Evolutionary conservation across 257 asterid species (phyloP), one percentile per base, ranked within the genome.

Genomic region (Striga asiatica): DNA sequence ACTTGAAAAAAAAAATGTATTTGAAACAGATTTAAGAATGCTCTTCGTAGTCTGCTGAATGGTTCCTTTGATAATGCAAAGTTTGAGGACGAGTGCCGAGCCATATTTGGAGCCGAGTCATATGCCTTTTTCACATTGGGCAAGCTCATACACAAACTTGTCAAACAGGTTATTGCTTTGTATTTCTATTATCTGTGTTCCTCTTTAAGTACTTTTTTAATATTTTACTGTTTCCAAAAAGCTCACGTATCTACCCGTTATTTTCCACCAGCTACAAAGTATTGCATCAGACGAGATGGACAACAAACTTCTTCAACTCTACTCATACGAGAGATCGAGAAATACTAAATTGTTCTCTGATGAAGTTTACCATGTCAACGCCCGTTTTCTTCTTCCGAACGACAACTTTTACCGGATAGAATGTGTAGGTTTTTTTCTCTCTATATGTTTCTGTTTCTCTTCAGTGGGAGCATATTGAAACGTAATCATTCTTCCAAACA

Each of bases 51-150:
- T 71, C 76, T 88, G 62, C 79, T 92, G 54, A 82, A 78, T 64
- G 99, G 99, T 35, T 76, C 93, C 64, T 79, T 80, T 61, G 97
- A 88, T 71, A 81, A 76, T 51, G 66, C 94, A 24, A 92, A 81
- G 78, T 92, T 77, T 58, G 99, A 92, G 74, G 99, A 92, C 66
- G 99, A 92, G 66, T 92, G 99, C 54, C 84, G 95, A 49, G 81
- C 95, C 61, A 77, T 88, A 50, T 70, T 92, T 53, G 97, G 99
- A 56, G 76, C 97, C 71, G 95, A 81, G 51, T 85, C 99, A 24
- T 92, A 77, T 70, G 60, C 74, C 67, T 95, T 92, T 65, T 84
- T 81, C 69, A 92, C 95, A 18, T 68, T 92, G 61, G 97, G 88
- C 86, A 92, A 88, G 78, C 88, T 92, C 69, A 84, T 92, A 65